Conservation (phyloP, 2,329 filamentous ascomycete species). For the Meredithiella fracta region DNA sequence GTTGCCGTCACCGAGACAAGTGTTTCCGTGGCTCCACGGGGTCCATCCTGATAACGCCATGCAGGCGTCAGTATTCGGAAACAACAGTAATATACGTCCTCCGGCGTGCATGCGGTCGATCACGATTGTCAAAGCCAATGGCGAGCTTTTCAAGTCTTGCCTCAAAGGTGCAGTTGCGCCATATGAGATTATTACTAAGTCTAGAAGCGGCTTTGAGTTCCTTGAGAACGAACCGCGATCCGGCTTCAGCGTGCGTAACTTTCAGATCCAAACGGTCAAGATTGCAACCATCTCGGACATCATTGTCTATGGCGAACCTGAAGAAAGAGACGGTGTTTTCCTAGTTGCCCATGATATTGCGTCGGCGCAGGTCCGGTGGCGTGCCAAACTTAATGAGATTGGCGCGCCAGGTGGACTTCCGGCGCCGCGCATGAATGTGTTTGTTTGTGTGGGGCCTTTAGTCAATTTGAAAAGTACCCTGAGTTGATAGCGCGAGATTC, state of each 20-base stretch:
- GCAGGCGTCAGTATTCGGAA: slow-evolving; percentile 78
- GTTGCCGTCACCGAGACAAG: slow-evolving; percentile 64
- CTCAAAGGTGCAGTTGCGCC: slow-evolving; percentile 72
- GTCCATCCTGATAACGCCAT: slow-evolving; percentile 77
- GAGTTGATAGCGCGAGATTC: slow-evolving; percentile 63
- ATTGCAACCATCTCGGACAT: slow-evolving; percentile 79
- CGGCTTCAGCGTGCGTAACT: slow-evolving; percentile 91
- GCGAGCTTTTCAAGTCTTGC: slow-evolving; percentile 55
- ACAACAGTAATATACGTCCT: slow-evolving; percentile 52
- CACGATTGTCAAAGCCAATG: slow-evolving; percentile 76
- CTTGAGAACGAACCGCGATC: slow-evolving; percentile 71
- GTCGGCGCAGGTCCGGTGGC: slow-evolving; percentile 61
- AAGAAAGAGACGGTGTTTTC: slow-evolving; percentile 38
- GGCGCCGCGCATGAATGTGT: slow-evolving; percentile 65
- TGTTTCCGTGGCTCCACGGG: slow-evolving; percentile 95
- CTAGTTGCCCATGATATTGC: slow-evolving; percentile 55
- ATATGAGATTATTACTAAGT: slow-evolving; percentile 6
- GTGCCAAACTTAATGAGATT: slow-evolving; percentile 40
- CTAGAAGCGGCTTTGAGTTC: slow-evolving; percentile 30
- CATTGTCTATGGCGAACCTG: slow-evolving; percentile 63
- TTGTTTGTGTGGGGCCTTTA: slow-evolving; percentile 52
- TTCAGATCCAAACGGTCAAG: slow-evolving; percentile 89
- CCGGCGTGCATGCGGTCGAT: slow-evolving; percentile 59
- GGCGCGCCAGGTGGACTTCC: slow-evolving; percentile 26
- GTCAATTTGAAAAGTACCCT: slow-evolving; percentile 47